phyloP scores from a whole-genome alignment of 2,329 filamentous ascomycete species.

The Epichloe amarillans region DNA sequence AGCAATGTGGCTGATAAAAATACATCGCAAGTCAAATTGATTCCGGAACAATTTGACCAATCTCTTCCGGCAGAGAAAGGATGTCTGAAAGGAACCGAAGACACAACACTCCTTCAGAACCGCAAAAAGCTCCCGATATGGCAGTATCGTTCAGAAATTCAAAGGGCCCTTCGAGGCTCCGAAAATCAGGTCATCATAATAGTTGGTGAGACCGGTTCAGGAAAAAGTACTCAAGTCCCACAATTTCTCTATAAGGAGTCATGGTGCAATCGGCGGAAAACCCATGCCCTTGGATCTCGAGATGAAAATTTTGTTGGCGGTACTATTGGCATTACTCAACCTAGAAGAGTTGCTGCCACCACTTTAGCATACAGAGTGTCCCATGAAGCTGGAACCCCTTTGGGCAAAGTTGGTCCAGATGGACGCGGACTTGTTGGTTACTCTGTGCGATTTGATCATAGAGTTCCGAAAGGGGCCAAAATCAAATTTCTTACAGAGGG shows the following conservation, averaged over 20 bases:
- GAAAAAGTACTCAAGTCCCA: constrained; percentile 92
- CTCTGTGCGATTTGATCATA: constrained; percentile 86
- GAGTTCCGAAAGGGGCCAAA: constrained; percentile 63
- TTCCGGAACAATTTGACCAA: neutral
- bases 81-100: constrained; percentile 12
- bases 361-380: constrained; percentile 81
- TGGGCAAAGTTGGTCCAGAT: constrained; percentile 27
- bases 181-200: constrained; percentile 66
- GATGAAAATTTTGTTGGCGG: constrained; percentile 49
- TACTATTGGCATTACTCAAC: constrained; percentile 87
- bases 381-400: constrained; percentile 51
- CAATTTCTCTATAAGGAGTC: constrained; percentile 70
- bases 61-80: neutral
- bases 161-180: constrained; percentile 36
- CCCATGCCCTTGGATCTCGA: constrained; percentile 28
- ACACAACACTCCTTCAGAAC: constrained; percentile 24
- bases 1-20: neutral
- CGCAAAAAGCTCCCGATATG: constrained; percentile 72
- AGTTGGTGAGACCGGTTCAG: constrained; percentile 88
- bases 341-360: constrained; percentile 83
- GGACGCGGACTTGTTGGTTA: constrained; percentile 62
- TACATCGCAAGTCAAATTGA: neutral
- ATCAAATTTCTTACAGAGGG: constrained; percentile 96
- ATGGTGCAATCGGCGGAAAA: constrained; percentile 58
- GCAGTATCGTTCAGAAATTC: constrained; percentile 57